Evolutionary conservation across 306 rosid genomes (phyloP).

Genomic region (Trifolium pratense): DNA sequence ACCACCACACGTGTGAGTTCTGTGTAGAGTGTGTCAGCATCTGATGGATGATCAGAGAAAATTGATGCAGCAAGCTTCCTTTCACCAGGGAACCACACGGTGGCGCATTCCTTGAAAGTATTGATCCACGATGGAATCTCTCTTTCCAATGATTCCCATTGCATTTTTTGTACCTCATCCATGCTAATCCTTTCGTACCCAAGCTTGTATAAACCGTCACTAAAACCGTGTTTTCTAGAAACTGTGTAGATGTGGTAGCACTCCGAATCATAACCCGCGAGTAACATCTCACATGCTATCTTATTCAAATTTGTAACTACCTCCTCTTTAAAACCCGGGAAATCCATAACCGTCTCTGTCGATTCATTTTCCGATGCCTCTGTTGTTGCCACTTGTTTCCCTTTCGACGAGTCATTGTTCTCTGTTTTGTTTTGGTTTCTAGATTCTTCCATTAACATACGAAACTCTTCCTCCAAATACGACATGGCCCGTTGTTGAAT

Average conservation of each 20-base stretch:
- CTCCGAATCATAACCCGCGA: constrained; percentile 49
- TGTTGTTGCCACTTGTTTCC: constrained; percentile 39
- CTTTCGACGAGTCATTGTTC: not conserved
- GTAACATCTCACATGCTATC: constrained; percentile 53
- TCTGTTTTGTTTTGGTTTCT: constrained; percentile 34
- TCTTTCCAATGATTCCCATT: constrained; percentile 62
- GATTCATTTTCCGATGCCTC: constrained; percentile 49
- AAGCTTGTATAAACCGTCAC: constrained; percentile 43
- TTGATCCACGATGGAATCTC: constrained; percentile 61
- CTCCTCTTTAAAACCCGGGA: constrained; percentile 52
- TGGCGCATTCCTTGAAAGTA: constrained; percentile 48
- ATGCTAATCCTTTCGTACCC: constrained; percentile 59
- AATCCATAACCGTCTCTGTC: not conserved
- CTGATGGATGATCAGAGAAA: constrained; percentile 7
- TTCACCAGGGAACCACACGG: constrained; percentile 48
- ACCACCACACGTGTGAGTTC: constrained; percentile 40
- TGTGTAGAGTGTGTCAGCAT: constrained; percentile 33
- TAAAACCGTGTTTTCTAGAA: constrained; percentile 49
- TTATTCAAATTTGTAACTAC: constrained; percentile 39
- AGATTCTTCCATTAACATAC: constrained; percentile 53
- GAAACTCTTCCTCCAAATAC: constrained; percentile 68
- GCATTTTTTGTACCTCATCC: constrained; percentile 63
- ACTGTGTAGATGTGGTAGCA: constrained; percentile 51
- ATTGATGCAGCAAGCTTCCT: constrained; percentile 41
- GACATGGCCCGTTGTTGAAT: constrained; percentile 62